Evolutionary conservation across 176 grass and related monocot species (phyloP).

Genomic region (Tuctoria greenei): DNA sequence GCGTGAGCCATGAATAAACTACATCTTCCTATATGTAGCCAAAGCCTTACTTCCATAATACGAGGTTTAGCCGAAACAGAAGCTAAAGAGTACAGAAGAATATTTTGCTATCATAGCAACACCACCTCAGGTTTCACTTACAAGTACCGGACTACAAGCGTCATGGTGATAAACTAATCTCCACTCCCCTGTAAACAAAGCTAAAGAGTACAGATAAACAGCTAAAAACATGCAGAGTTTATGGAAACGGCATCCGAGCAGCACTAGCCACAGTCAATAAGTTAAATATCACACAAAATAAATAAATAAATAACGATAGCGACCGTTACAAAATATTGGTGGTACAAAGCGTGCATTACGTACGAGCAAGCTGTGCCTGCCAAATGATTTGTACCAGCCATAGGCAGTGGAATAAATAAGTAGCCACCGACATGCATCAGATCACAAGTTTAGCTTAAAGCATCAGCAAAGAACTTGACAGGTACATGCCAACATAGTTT

Average conservation of each 20-base stretch:
- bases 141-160: background rate
- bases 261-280: background rate
- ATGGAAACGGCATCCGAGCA: background rate
- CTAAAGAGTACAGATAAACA: slow-evolving; percentile 18
- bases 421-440: slow-evolving; percentile 32
- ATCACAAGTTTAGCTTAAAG: slow-evolving; percentile 43
- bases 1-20: background rate
- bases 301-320: too few species aligned
- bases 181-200: background rate
- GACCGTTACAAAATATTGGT: slow-evolving; percentile 25
- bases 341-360: slow-evolving; percentile 9
- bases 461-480: slow-evolving; percentile 45
- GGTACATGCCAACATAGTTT: slow-evolving; percentile 39
- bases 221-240: slow-evolving; percentile 45
- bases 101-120: slow-evolving; percentile 3
- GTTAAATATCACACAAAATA: slow-evolving; percentile 1
- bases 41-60: slow-evolving; percentile 3
- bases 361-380: background rate
- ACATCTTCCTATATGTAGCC: background rate
- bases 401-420: slow-evolving; percentile 12
- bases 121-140: background rate
- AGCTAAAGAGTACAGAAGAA: background rate
- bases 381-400: slow-evolving; percentile 19
- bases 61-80: background rate
- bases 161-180: slow-evolving; percentile 21